Conservation (phyloP, 139 green algal species). For the Pleodorina starrii region DNA sequence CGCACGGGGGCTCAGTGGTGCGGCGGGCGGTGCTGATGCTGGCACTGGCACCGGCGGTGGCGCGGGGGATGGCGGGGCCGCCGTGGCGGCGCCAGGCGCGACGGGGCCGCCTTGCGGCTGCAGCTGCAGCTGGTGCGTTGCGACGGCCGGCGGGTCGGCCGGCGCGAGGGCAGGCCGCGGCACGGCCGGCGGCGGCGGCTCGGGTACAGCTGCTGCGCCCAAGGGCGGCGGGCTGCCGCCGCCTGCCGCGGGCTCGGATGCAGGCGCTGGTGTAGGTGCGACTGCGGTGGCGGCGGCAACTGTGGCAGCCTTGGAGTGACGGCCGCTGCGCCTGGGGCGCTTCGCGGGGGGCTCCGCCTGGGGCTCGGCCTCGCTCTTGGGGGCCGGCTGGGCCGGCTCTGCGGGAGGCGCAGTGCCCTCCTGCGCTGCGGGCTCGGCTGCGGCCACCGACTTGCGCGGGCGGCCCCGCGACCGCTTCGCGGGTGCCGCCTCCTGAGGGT, state of each 20-base stretch:
- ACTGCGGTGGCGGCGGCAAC: too few species aligned
- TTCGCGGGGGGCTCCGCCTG: background rate
- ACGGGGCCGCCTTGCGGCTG: background rate
- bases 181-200: too few species aligned
- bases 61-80: background rate
- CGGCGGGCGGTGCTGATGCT: background rate
- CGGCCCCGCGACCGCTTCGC: slow-evolving; percentile 5
- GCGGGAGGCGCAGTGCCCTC: background rate
- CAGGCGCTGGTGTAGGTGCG: too few species aligned
- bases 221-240: too few species aligned
- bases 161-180: background rate
- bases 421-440: background rate
- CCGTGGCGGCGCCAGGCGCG: background rate
- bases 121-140: slow-evolving; percentile 11
- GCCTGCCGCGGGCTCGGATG: too few species aligned
- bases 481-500: background rate
- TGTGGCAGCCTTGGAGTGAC: background rate
- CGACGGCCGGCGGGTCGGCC: background rate
- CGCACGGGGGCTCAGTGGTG: background rate
- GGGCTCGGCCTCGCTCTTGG: background rate
- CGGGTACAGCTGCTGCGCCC: too few species aligned
- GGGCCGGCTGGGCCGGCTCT: background rate
- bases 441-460: slow-evolving; percentile 3
- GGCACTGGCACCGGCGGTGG: background rate
- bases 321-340: background rate